These are phyloP conservation scores for Mortierella sp. DNA, from an alignment of 371 early-diverging fungal genomes.

Conservation along the genomic window DNA sequence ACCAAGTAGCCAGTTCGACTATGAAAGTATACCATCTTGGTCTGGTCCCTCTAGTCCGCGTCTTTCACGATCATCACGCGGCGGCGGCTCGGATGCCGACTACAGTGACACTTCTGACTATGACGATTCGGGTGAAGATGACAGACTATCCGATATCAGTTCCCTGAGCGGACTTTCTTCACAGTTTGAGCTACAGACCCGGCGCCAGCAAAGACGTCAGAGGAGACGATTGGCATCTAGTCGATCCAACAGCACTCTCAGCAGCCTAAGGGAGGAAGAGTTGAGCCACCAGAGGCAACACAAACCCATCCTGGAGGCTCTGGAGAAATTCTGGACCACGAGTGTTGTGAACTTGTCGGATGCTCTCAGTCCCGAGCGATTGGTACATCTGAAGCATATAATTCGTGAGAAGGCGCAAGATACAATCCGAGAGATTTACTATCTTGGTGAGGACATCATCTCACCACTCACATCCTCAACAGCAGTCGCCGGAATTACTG, in stretches of 20 bases:
- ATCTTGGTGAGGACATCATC: slow-evolving; percentile 16
- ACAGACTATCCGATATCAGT: not conserved
- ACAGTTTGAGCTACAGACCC: too few relatives aligned
- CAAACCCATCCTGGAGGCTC: not conserved
- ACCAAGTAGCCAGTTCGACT: too few relatives aligned
- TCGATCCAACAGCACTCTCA: too few relatives aligned
- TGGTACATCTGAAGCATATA: slow-evolving; percentile 10
- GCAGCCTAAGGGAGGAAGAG: too few relatives aligned
- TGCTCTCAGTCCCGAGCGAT: slow-evolving; percentile 3
- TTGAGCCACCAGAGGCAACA: not conserved
- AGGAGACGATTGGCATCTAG: too few relatives aligned
- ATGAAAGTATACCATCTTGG: too few relatives aligned
- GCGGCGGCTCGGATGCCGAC: slow-evolving; percentile 35
- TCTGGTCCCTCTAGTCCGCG: slow-evolving; percentile 4
- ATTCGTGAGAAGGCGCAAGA: slow-evolving; percentile 27
- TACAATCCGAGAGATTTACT: slow-evolving; percentile 13
- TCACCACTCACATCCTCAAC: too few relatives aligned
- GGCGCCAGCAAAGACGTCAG: too few relatives aligned
- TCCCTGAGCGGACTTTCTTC: too few relatives aligned
- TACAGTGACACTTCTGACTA: slow-evolving; percentile 9
- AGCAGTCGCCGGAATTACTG: too few relatives aligned
- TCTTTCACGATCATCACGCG: slow-evolving; percentile 26
- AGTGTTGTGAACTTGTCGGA: slow-evolving; percentile 8
- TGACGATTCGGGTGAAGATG: not conserved
- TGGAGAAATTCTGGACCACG: slow-evolving; percentile 15